Base-by-base conservation (phyloP, 2,329 filamentous ascomycete genomes). In the Xylaria sp. region DNA sequence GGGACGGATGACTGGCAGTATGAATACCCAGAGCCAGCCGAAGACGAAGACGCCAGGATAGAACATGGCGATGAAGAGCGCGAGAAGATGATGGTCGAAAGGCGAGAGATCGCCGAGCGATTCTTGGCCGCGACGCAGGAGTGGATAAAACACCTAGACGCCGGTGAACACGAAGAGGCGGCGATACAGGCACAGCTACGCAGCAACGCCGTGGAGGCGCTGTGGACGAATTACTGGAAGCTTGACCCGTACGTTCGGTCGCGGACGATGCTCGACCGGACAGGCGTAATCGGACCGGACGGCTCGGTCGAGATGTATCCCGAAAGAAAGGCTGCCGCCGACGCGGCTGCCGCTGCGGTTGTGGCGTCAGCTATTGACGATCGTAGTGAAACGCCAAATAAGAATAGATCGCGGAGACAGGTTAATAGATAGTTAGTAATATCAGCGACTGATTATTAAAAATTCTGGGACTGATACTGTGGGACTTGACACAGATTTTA, bases 161-260 rank as follows among this genome's bases (percentile, higher is more conserved):
- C 82, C 20, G 81, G 81, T 1, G 79, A 81, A 58, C 82, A 81
- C 23, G 80, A 81, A 41, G 80, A 85, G 63, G 81, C 80, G 41
- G 82, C 81, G 41, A 78, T 82, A 12, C 78, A 87, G 58, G 86
- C 87, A 77, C 81, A 82, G 56, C 86, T 87, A 78, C 84, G 93
- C 66, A 82, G 88, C 25, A 81, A 83, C 1, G 75, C 94, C 23
- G 90, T 91, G 0, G 84, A 84, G 52, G 80, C 86, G 69, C 77
- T 97, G 74, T 85, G 86, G 69, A 84, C 85, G 56, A 92, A 92
- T 73, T 98, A 98, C 82, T 98, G 95, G 95, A 85, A 86, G 46
- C 81, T 97, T 63, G 95, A 98, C 81, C 93, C 93, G 0, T 97
- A 94, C 78, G 79, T 97, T n/a, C 86, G 95, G 41, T 93, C 94